phyloP scores from a whole-genome alignment of 805 yeast species.

The Saccharomyces cerevisiae region DNA sequence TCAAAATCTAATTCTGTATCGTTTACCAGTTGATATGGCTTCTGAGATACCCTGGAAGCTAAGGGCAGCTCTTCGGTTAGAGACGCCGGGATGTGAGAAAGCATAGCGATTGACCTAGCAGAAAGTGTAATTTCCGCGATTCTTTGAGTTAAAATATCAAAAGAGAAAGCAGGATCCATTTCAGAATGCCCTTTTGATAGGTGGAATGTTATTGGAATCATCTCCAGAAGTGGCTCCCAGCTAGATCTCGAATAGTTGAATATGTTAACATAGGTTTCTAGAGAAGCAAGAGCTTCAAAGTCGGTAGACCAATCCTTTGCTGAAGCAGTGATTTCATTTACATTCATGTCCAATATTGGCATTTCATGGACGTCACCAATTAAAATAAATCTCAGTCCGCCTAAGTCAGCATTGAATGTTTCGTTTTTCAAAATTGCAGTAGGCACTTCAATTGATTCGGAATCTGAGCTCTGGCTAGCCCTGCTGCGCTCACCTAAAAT shows the following conservation, averaged over 20 bases:
- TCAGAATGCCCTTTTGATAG: conserved; percentile 40
- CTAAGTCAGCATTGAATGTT: conserved; percentile 52
- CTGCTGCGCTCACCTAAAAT: conserved; percentile 59
- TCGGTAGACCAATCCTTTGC: conserved; percentile 86
- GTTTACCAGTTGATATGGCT: conserved; percentile 73
- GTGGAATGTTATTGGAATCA: conserved; percentile 73
- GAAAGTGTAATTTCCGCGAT: conserved; percentile 75
- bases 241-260: conserved; percentile 83
- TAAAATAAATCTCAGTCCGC: conserved; percentile 71
- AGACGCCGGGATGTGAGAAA: conserved; percentile 58
- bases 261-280: conserved; percentile 62
- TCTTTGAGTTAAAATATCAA: conserved; percentile 70
- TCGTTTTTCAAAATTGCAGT: conserved; percentile 57
- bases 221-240: conserved; percentile 92
- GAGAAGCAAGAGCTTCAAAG: conserved; percentile 54
- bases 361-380: conserved; percentile 88
- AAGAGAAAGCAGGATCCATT: conserved; percentile 41
- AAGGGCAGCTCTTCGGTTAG: conserved; percentile 46
- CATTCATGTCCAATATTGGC: conserved; percentile 72
- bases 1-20: conserved; percentile 79
- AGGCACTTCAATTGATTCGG: conserved; percentile 15
- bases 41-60: conserved; percentile 65
- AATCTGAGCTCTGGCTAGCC: conserved; percentile 33
- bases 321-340: conserved; percentile 57
- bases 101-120: conserved; percentile 67